phyloP scores from a whole-genome alignment of 345 rosid genomes.

The Cardamine resedifolia region DNA sequence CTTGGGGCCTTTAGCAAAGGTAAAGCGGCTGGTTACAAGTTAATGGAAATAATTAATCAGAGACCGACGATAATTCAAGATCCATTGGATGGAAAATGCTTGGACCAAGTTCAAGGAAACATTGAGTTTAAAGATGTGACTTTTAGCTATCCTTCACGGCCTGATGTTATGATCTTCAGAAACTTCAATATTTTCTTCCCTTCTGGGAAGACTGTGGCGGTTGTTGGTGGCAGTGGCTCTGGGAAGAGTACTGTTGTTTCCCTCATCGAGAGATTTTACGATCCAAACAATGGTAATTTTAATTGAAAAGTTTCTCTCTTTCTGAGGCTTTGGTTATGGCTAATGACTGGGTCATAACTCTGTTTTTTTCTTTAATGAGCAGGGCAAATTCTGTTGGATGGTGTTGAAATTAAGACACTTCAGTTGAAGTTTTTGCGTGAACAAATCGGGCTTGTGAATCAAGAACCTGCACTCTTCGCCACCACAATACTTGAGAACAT shows the following conservation, averaged over 20 bases:
- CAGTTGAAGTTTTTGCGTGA: conserved; percentile 86
- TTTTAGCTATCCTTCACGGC: conserved; percentile 97
- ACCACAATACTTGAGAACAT: conserved; percentile 94
- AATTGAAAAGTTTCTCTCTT: not conserved
- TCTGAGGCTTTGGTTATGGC: not conserved
- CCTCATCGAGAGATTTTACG: conserved; percentile 90
- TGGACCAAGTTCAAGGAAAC: conserved; percentile 79
- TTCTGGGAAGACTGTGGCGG: conserved; percentile 95
- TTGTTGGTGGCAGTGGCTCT: conserved; percentile 98
- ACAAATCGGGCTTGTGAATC: conserved; percentile 96
- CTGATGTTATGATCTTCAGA: conserved; percentile 87
- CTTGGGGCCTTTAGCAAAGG: conserved; percentile 99
- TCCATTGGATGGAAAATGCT: conserved; percentile 60
- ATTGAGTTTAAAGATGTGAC: conserved; percentile 91
- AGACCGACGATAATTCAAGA: conserved; percentile 88
- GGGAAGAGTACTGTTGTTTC: conserved; percentile 99
- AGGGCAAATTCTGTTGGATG: conserved; percentile 92
- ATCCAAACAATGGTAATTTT: conserved; percentile 78
- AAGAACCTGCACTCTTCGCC: conserved; percentile 97
- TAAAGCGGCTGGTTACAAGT: conserved; percentile 91
- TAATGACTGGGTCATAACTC: conserved; percentile 23
- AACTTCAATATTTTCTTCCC: conserved; percentile 90
- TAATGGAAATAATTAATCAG: conserved; percentile 96
- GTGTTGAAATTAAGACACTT: conserved; percentile 82
- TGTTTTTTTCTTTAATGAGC: conserved; percentile 34